phyloP scores from a whole-genome alignment of 2,329 filamentous ascomycete species.

The Escovopsis sp. region DNA sequence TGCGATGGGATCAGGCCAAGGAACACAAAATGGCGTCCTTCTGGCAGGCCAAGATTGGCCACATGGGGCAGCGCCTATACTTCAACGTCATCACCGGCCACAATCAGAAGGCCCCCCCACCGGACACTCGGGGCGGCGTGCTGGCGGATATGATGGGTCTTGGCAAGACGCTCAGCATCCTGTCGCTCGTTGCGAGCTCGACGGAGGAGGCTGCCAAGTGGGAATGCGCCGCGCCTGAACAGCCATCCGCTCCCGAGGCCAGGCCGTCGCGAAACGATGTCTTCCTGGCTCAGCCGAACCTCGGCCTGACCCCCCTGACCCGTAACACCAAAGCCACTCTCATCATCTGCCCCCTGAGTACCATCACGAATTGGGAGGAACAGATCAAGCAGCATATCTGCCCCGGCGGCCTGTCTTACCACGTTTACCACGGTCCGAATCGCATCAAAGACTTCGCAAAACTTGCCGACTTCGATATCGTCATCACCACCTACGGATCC shows the following conservation, averaged over 20 bases:
- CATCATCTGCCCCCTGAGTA: slow-evolving; percentile 78
- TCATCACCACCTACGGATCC: slow-evolving; percentile 88
- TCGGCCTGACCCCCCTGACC: slow-evolving; percentile 37
- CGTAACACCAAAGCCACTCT: slow-evolving; percentile 68
- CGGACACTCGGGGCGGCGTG: slow-evolving; percentile 57
- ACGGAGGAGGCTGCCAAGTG: slow-evolving; percentile 48
- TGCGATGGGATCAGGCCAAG: slow-evolving; percentile 39
- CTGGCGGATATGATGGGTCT: slow-evolving; percentile 80
- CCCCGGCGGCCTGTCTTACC: slow-evolving; percentile 49
- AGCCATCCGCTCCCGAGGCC: slow-evolving; percentile 28
- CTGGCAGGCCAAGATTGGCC: slow-evolving; percentile 50
- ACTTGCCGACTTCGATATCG: slow-evolving; percentile 62
- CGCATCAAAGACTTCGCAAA: slow-evolving; percentile 54
- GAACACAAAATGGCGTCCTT: slow-evolving; percentile 56
- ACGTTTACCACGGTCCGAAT: slow-evolving; percentile 75
- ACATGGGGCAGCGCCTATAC: slow-evolving; percentile 44
- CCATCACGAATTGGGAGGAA: slow-evolving; percentile 86
- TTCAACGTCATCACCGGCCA: slow-evolving; percentile 77
- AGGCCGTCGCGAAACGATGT: slow-evolving; percentile 20
- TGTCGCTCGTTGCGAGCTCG: slow-evolving; percentile 61
- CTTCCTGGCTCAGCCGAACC: slow-evolving; percentile 20
- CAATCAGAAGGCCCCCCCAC: slow-evolving; percentile 42
- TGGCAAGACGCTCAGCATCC: slow-evolving; percentile 74
- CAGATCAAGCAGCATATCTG: slow-evolving; percentile 75
- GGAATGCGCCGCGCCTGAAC: slow-evolving; percentile 36